Percentiles rank a stretch among this genome's conserved stretches.
Conservation (phyloP, 495 filamentous ascomycete genomes). For the Aspergillus conjunctus region DNA sequence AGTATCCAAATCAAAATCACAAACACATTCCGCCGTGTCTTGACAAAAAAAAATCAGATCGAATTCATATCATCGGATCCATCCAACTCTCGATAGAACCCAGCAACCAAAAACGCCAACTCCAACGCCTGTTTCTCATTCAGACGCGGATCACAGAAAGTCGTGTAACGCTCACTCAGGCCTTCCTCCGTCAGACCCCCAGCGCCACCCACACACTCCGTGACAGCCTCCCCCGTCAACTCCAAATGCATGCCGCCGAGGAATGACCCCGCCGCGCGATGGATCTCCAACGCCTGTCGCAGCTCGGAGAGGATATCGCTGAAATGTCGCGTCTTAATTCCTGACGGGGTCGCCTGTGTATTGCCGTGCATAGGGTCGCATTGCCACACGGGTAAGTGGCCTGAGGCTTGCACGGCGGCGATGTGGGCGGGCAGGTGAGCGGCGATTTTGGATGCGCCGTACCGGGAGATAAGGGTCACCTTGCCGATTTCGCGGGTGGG, state of each 20-base stretch:
- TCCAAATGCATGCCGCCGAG: constrained; percentile 95
- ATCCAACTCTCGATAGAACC: constrained; percentile 64
- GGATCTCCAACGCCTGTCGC: constrained; percentile 74
- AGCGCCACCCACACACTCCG: constrained; percentile 92
- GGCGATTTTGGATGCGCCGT: constrained; percentile 75
- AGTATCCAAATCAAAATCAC: background rate
- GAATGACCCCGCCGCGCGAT: constrained; percentile 77
- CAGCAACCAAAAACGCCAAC: constrained; percentile 89
- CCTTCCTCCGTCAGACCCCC: constrained; percentile 86
- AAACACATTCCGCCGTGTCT: background rate
- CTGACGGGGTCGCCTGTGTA: constrained; percentile 60
- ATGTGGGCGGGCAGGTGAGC: constrained; percentile 79
- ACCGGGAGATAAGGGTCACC: constrained; percentile 93
- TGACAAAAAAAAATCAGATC: constrained; percentile 10
- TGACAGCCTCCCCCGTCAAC: constrained; percentile 92
- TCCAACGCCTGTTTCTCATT: constrained; percentile 98
- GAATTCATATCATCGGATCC: constrained; percentile 29
- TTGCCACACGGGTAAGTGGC: constrained; percentile 88
- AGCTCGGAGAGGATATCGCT: constrained; percentile 84
- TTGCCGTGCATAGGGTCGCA: constrained; percentile 98
- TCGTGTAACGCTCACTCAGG: constrained; percentile 83
- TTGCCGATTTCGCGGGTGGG: constrained; percentile 80
- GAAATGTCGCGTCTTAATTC: constrained; percentile 88
- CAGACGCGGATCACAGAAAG: constrained; percentile 90
- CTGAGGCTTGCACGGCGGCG: constrained; percentile 72